Base-by-base conservation (phyloP, 2,329 filamentous ascomycete species). In the Epichloe coenophiala region DNA sequence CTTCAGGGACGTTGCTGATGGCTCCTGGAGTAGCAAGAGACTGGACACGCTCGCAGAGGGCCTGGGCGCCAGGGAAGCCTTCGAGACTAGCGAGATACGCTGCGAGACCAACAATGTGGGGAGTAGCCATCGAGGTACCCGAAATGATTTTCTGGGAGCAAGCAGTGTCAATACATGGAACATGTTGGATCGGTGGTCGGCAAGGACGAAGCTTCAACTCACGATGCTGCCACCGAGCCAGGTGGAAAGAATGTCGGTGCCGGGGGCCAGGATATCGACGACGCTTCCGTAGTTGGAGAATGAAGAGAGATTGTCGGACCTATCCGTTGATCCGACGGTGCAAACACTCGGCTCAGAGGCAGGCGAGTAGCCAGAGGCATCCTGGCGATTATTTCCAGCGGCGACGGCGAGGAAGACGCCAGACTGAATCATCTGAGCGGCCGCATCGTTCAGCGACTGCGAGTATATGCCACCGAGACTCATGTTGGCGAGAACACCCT, bases 331-430 rank as follows among this genome's bases (percentile, higher is more conserved):
- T n/a, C 73, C 76, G n/a, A 78, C 74, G 1, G 75, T 78, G 62
- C 76, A 76, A 33, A 68, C 75, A 27, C 59, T 63, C 3, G 68
- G 52, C 56, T 71, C 71, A 0, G 71, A 75, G 21, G 74, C 72
- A 2, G 74, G 74, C 1, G 74, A 77, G 49, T 59, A 69, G 55
- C 62, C 64, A 19, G 62, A 55, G 1, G 74, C 72, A 53, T 77
- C 65, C 21, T 56, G 57, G 49, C 64, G 65, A 7, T 68, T 63
- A 59, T 80, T 80, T 42, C 77, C 77, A 17, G 76, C 77, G 2
- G 77, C 77, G 11, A 78, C 75, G 46, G 71, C 75, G 37, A 78
- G 65, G 57, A 77, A 75, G 51, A 78, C 64, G 12, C 75, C 76
- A 0, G 66, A 63, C 11, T 57, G 56, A 54, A 74, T 65, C 33